Evolutionary conservation across 345 rosid genomes (phyloP).

Genomic region (Laguncularia racemosa): DNA sequence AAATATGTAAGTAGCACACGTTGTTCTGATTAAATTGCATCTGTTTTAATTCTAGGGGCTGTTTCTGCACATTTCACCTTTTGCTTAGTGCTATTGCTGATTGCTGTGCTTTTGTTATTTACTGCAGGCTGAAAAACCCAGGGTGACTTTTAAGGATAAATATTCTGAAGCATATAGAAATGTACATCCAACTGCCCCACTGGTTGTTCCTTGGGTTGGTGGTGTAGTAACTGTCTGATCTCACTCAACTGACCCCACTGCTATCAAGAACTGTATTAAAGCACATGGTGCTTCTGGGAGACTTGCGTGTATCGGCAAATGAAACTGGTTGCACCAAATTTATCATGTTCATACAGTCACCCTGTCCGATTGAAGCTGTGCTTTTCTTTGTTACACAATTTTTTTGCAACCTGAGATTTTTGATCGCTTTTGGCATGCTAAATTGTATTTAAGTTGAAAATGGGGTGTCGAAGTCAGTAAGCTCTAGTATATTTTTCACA

Average conservation of each 20-base stretch:
- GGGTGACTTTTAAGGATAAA: conserved; percentile 59
- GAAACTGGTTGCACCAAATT: conserved; percentile 1
- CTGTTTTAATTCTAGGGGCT: neutral
- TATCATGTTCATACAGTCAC: no score
- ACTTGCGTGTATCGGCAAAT: neutral
- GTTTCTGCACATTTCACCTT: neutral
- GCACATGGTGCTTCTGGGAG: neutral
- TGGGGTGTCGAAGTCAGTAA: no score
- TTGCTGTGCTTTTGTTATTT: conserved; percentile 1
- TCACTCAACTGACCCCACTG: neutral
- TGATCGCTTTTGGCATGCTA: no score
- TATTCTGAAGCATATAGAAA: conserved; percentile 74
- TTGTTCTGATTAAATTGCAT: conserved; percentile 4
- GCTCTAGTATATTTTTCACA: no score
- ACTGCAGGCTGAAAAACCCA: conserved; percentile 81
- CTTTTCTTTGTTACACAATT: no score
- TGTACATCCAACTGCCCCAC: conserved; percentile 75
- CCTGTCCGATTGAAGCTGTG: no score
- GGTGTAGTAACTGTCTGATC: conserved; percentile 57
- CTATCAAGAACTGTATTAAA: neutral
- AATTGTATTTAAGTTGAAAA: no score
- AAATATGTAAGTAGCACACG: conserved; percentile 56
- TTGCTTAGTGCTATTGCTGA: neutral
- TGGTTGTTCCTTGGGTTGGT: conserved; percentile 88
- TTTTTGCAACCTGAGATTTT: no score